Evolutionary conservation across 2,329 filamentous ascomycete species (phyloP).

Genomic region (Aureobasidium sp.): DNA sequence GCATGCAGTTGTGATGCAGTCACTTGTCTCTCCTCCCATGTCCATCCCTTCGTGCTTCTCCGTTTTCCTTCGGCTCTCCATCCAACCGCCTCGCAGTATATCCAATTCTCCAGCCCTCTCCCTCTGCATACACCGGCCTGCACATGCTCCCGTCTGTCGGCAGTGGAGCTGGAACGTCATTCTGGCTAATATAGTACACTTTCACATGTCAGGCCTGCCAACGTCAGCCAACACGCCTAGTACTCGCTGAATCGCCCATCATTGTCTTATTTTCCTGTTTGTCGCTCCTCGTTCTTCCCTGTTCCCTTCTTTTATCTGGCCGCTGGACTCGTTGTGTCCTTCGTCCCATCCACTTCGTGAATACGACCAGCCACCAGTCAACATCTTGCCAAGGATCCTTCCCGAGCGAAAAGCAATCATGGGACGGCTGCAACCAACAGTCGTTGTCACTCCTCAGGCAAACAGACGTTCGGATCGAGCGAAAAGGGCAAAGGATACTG

Average conservation of each 20-base stretch:
- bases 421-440: conserved; percentile 18
- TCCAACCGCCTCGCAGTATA: conserved; percentile 9
- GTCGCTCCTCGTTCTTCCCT: not conserved
- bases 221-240: conserved; percentile 11
- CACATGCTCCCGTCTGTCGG: conserved; percentile 4
- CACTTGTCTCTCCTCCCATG: conserved; percentile 10
- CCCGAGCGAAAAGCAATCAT: conserved; percentile 12
- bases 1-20: conserved; percentile 11
- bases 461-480: conserved; percentile 30
- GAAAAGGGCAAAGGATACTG: conserved; percentile 48
- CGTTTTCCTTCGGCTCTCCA: conserved; percentile 11
- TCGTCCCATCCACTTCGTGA: not conserved
- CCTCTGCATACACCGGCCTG: not conserved
- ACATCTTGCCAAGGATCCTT: not conserved
- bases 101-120: not conserved
- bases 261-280: conserved; percentile 13
- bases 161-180: conserved; percentile 11
- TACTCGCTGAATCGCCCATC: conserved; percentile 10
- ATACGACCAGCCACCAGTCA: not conserved
- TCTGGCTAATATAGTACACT: conserved; percentile 9
- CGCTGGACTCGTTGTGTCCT: not conserved
- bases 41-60: conserved; percentile 9
- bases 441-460: conserved; percentile 17
- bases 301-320: not conserved
- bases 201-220: conserved; percentile 11